These are phyloP conservation scores for Lentinus brumalis DNA, from an alignment of 768 basidiomycete genomes.

Conservation along the genomic window DNA sequence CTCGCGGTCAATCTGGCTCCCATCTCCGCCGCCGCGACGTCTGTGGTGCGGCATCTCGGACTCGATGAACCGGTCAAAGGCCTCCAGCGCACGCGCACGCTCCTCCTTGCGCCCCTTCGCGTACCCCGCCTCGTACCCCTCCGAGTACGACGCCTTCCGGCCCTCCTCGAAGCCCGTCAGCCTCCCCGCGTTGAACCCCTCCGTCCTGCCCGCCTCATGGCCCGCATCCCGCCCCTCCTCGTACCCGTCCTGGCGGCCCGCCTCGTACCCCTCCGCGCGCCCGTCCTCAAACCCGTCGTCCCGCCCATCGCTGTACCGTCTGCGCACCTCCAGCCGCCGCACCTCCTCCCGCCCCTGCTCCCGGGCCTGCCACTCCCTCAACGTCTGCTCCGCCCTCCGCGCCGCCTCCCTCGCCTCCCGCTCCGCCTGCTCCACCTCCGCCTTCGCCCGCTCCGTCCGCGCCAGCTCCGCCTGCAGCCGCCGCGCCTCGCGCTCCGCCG, in stretches of 20 bases:
- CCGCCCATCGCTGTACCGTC: conserved; percentile 43
- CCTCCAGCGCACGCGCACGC: conserved; percentile 53
- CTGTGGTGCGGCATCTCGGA: conserved; percentile 39
- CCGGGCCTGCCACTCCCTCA: conserved; percentile 47
- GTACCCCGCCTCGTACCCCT: conserved; percentile 41
- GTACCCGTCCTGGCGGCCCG: conserved; percentile 48
- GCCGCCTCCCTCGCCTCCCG: conserved; percentile 46
- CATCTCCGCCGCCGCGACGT: not conserved
- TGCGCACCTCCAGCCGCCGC: conserved; percentile 40
- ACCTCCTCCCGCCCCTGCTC: conserved; percentile 48
- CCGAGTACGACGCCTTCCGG: conserved; percentile 35
- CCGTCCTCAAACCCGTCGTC: conserved; percentile 40
- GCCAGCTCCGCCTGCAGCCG: conserved; percentile 40
- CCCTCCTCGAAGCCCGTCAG: conserved; percentile 34
- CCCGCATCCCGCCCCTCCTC: conserved; percentile 47
- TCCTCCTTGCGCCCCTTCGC: conserved; percentile 49
- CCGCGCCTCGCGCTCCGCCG: conserved; percentile 42
- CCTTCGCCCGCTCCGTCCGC: conserved; percentile 40
- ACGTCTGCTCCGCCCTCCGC: conserved; percentile 43
- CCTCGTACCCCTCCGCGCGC: conserved; percentile 46
- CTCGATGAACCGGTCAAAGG: conserved; percentile 58
- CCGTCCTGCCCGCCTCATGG: conserved; percentile 33
- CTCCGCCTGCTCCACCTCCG: conserved; percentile 46
- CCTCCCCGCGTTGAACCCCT: conserved; percentile 30
- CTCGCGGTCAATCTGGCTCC: conserved; percentile 20